Evolutionary conservation across 306 rosid genomes (phyloP).

Genomic region (Luffa acutangula): DNA sequence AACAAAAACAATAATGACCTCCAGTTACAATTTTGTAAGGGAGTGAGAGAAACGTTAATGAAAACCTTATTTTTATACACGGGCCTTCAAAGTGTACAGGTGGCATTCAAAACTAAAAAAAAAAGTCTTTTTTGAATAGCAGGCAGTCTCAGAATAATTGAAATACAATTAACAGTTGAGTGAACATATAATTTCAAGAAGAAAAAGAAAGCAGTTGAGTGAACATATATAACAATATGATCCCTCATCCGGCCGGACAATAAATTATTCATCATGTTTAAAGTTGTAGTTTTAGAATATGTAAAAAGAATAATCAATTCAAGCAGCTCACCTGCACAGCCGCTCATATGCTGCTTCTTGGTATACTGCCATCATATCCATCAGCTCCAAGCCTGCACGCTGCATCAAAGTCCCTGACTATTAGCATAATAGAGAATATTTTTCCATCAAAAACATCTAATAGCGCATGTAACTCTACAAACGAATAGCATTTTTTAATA

Average conservation of each 20-base stretch:
- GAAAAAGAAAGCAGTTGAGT: background rate
- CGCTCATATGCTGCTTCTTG: conserved; percentile 99
- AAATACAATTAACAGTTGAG: background rate
- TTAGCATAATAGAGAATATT: conserved; percentile 11
- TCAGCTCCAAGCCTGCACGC: conserved; percentile 97
- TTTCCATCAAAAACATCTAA: background rate
- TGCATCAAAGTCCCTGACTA: conserved; percentile 23
- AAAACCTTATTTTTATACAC: background rate
- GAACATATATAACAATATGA: background rate
- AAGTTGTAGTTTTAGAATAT: background rate
- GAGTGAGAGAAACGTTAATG: background rate
- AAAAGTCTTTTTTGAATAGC: background rate
- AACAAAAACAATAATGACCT: background rate
- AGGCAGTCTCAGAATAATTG: background rate
- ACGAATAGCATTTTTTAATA: background rate
- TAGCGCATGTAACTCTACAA: background rate
- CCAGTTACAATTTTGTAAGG: background rate
- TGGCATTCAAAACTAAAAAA: background rate
- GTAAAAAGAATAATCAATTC: background rate
- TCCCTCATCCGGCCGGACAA: background rate
- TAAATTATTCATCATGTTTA: background rate
- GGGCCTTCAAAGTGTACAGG: background rate
- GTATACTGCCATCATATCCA: conserved; percentile 98
- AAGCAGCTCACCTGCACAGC: conserved; percentile 66
- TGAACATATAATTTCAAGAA: background rate